Evolutionary conservation across 208 protist genomes (phyloP).

Genomic region (Acanthamoeba polyphaga): DNA sequence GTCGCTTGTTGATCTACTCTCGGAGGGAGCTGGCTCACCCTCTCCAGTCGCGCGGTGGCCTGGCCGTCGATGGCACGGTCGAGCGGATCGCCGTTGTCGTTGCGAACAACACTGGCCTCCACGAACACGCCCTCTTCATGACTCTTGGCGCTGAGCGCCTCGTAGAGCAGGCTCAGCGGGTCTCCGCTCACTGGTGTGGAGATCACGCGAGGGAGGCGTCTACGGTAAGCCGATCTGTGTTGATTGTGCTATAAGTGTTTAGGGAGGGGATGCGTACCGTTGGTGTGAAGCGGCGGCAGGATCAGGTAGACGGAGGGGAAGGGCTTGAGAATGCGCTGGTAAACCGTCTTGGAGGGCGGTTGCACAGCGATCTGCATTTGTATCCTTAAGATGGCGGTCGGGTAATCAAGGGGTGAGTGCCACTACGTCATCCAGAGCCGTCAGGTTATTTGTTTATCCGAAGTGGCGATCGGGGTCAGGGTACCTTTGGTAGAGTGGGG

Average conservation of each 20-base stretch:
- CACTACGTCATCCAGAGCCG: not conserved
- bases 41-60: not conserved
- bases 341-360: not conserved
- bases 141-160: not conserved
- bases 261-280: too few species aligned
- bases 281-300: not conserved
- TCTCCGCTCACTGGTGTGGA: not conserved
- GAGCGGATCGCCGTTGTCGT: not conserved
- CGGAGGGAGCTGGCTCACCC: conserved; percentile 14
- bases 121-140: not conserved
- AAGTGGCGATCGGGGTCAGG: not conserved
- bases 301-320: conserved; percentile 17
- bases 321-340: conserved; percentile 56
- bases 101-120: not conserved
- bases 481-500: not conserved
- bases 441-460: too few species aligned
- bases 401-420: not conserved
- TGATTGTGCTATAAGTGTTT: too few species aligned
- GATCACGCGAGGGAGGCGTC: not conserved
- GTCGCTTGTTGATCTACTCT: not conserved
- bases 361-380: conserved; percentile 48
- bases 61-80: not conserved
- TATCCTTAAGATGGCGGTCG: not conserved
- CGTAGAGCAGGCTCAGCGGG: not conserved
- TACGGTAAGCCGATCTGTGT: too few species aligned